Evolutionary conservation across 2,329 filamentous ascomycete species (phyloP).

Genomic region (Diaporthe sp.): DNA sequence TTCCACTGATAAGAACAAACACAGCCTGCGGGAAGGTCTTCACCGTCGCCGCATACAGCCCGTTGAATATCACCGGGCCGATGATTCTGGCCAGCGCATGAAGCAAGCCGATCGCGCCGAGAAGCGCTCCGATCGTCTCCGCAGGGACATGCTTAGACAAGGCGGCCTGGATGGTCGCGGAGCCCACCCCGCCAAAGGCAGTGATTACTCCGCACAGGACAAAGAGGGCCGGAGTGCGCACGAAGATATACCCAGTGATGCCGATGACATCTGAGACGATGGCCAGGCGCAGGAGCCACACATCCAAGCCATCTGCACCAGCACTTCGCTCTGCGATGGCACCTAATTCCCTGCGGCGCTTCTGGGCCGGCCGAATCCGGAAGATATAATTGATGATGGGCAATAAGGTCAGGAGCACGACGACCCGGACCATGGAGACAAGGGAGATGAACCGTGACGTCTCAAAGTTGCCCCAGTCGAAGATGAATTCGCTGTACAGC

Average conservation of each 20-base stretch:
- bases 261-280: conserved; percentile 82
- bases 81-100: conserved; percentile 85
- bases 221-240: conserved; percentile 72
- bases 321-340: conserved; percentile 60
- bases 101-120: conserved; percentile 87
- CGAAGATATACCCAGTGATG: conserved; percentile 78
- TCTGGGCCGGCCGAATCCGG: conserved; percentile 64
- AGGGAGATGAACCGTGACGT: conserved; percentile 83
- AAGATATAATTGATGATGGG: conserved; percentile 82
- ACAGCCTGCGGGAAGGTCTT: conserved; percentile 82
- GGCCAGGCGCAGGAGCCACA: conserved; percentile 79
- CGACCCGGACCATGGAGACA: conserved; percentile 81
- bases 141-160: conserved; percentile 92
- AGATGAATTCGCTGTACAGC: conserved; percentile 83
- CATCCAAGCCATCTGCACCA: conserved; percentile 82
- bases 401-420: conserved; percentile 78
- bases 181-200: conserved; percentile 84
- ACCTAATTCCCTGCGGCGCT: conserved; percentile 51
- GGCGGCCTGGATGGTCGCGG: conserved; percentile 84
- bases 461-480: conserved; percentile 85
- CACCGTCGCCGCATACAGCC: conserved; percentile 86
- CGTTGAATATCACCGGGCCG: conserved; percentile 84
- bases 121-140: conserved; percentile 84
- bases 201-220: conserved; percentile 78
- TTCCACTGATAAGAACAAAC: conserved; percentile 76